Evolutionary conservation across 225 moss, liverwort and hornwort genomes (phyloP), one percentile per base, ranked within the genome.

Genomic region (Straminergon stramineum): DNA sequence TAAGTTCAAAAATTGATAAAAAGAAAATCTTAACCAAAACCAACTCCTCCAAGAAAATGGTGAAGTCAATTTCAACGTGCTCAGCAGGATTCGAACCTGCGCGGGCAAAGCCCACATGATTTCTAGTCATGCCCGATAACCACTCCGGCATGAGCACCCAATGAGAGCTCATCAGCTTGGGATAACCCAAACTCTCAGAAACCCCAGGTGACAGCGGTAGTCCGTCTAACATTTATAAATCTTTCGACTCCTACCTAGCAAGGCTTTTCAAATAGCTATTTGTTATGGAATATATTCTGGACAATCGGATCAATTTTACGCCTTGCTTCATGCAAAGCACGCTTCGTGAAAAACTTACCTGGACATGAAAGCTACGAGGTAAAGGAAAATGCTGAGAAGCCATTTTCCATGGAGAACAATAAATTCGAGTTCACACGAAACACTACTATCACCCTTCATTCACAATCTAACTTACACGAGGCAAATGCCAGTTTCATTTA

Each of bases 31-130:
- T 26, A 7, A 39, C 2, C 7, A 0, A 58, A 23, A 51, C 5
- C 13, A 6, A 3, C 5, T 3, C 24, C 91, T 24, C 14, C 22
- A 4, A 4, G 2, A 24, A n/a, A n/a, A n/a, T n/a, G n/a, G n/a
- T n/a, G n/a, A n/a, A n/a, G n/a, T n/a, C n/a, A n/a, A n/a, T n/a
- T n/a, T n/a, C n/a, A n/a, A n/a, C 48, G 93, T 93, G 91, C 89
- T 93, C 94, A 95, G 93, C 93, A 96, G 95, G 95, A 95, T 95
- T 95, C 95, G 94, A 95, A 96, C 96, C 95, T 95, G 95, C 95
- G 95, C 95, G 95, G 92, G 94, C 95, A 83, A 55, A 93, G 96
- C 94, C 94, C 96, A 96, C 94, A 94, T 97, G 95, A 95, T 97
- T 96, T 96, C 94, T 92, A 96, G 95, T 93, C 95, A 96, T 94